phyloP scores from a whole-genome alignment of 345 rosid genomes.

The Leavenworthia alabamica region DNA sequence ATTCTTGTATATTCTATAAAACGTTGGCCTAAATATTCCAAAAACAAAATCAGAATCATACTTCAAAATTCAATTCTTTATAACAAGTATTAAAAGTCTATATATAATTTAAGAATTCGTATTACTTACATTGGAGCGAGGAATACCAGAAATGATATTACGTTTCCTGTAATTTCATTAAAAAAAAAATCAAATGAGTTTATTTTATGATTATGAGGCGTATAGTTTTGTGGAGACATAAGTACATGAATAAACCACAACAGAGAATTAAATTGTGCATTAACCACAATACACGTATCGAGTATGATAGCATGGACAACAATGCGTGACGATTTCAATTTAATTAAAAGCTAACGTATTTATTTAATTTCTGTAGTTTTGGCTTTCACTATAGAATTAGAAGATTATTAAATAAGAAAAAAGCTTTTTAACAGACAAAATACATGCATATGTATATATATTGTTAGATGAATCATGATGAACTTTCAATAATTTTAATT shows the following conservation, averaged over 20 bases:
- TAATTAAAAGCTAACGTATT: conserved; percentile 7
- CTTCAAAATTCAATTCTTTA: not conserved
- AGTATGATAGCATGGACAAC: conserved; percentile 18
- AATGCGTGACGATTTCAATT: conserved; percentile 31
- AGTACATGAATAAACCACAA: conserved; percentile 16
- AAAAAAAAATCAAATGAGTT: not conserved
- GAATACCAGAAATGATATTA: conserved; percentile 60
- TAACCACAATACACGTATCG: conserved; percentile 24
- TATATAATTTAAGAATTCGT: not conserved
- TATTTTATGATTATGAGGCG: conserved; percentile 6
- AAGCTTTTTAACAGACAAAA: not conserved
- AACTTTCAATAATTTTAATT: not conserved
- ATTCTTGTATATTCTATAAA: conserved; percentile 55
- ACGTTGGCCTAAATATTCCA: conserved; percentile 56
- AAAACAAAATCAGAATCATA: not conserved
- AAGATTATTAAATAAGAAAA: not conserved
- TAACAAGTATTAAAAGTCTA: not conserved
- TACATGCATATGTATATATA: not conserved
- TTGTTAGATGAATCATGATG: conserved; percentile 13
- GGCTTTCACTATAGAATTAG: not conserved
- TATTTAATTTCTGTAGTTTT: not conserved
- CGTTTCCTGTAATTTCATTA: conserved; percentile 49
- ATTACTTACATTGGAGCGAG: conserved; percentile 81
- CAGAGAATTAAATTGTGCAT: conserved; percentile 22
- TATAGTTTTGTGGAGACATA: not conserved